phyloP scores from a whole-genome alignment of 1,284 basidiomycete genomes.

The Naganishia liquefaciens region DNA sequence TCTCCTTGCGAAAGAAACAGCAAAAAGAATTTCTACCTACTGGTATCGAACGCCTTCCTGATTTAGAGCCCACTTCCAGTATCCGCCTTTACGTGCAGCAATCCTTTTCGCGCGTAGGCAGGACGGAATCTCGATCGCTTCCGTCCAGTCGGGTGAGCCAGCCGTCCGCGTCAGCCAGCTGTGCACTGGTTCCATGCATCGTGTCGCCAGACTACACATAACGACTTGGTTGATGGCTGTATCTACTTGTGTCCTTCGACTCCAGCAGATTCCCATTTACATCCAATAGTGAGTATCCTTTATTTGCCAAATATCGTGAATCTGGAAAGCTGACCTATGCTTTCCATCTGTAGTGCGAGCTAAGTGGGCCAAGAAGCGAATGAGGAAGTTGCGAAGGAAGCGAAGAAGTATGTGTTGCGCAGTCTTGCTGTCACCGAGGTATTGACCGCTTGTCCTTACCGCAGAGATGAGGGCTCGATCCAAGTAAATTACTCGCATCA shows the following conservation, averaged over 20 bases:
- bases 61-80: background rate
- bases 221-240: background rate
- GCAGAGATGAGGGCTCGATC: conserved; percentile 36
- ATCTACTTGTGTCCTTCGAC: background rate
- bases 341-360: conserved; percentile 29
- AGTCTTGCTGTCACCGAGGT: background rate
- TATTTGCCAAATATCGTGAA: background rate
- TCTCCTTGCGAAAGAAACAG: background rate
- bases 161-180: conserved; percentile 2
- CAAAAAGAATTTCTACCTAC: background rate
- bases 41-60: background rate
- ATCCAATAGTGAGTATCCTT: conserved; percentile 17
- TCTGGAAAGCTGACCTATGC: background rate
- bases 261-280: no score
- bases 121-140: conserved; percentile 7
- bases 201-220: conserved; percentile 10
- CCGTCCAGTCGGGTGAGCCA: background rate
- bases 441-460: background rate
- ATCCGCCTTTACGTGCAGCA: conserved; percentile 7
- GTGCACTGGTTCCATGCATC: background rate
- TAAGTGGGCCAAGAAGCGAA: conserved; percentile 37
- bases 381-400: conserved; percentile 35
- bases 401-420: conserved; percentile 32
- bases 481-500: conserved; percentile 33
- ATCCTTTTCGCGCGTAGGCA: background rate